Evolutionary conservation across 805 yeast species (phyloP).

Genomic region (Candida namnaoensis): DNA sequence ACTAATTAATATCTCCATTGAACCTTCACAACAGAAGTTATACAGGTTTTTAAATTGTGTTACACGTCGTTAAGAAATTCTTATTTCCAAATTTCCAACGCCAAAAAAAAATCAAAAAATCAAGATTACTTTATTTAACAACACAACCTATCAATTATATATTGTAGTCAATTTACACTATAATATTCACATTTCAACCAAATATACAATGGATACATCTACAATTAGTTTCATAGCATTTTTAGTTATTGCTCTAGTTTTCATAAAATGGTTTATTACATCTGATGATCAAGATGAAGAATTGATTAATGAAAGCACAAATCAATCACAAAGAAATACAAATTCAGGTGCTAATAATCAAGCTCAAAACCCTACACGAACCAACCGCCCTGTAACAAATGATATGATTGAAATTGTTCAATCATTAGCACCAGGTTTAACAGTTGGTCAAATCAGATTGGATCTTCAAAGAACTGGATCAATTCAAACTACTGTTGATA

Average conservation of each 20-base stretch:
- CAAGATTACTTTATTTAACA: too few species aligned
- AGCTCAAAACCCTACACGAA: constrained; percentile 1
- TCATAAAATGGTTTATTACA: constrained; percentile 58
- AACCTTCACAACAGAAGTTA: too few species aligned
- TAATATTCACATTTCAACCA: too few species aligned
- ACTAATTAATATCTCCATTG: too few species aligned
- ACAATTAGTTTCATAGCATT: constrained; percentile 41
- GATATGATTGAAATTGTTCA: constrained; percentile 84
- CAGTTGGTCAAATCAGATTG: constrained; percentile 59
- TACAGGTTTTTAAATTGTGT: too few species aligned
- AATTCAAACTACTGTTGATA: constrained; percentile 73
- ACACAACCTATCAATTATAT: too few species aligned
- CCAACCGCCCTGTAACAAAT: constrained; percentile 39
- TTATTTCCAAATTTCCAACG: too few species aligned
- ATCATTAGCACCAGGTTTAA: constrained; percentile 68
- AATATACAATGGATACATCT: constrained; percentile 40
- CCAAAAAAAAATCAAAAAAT: too few species aligned
- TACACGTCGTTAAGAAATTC: too few species aligned
- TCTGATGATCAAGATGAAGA: constrained; percentile 32
- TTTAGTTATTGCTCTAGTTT: constrained; percentile 43
- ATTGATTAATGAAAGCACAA: neutral
- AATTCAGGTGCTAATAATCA: neutral
- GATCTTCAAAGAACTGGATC: constrained; percentile 74
- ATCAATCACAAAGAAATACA: constrained; percentile 2
- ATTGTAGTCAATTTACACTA: too few species aligned